phyloP scores from a whole-genome alignment of 192 early-diverging fungal species.

The Coemansia sp. region DNA sequence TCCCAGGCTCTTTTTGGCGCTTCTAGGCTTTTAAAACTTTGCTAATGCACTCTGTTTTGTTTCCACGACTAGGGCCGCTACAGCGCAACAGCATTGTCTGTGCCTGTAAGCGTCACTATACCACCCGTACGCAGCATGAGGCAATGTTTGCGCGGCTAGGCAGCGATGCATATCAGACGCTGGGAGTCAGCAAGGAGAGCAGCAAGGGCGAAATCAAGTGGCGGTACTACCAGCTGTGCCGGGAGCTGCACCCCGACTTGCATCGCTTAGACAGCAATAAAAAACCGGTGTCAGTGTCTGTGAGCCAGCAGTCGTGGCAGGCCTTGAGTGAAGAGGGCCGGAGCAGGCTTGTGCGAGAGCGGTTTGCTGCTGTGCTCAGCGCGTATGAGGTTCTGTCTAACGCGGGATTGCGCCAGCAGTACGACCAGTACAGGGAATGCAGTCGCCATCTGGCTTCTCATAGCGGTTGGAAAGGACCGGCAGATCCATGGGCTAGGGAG shows the following conservation, averaged over 20 bases:
- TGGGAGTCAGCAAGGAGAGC: slow-evolving; percentile 17
- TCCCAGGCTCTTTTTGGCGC: neutral
- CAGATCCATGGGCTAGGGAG: slow-evolving; percentile 31
- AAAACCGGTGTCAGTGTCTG: neutral
- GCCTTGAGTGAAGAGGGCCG: slow-evolving; percentile 7
- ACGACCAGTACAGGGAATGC: slow-evolving; percentile 10
- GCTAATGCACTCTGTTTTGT: neutral
- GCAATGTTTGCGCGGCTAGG: slow-evolving; percentile 18
- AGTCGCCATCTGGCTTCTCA: neutral
- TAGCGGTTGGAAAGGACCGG: neutral
- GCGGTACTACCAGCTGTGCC: slow-evolving; percentile 40
- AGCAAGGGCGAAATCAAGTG: slow-evolving; percentile 24
- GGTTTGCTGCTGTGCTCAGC: slow-evolving; percentile 15
- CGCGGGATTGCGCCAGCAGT: slow-evolving; percentile 9
- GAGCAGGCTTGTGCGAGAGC: slow-evolving; percentile 14
- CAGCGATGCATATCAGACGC: slow-evolving; percentile 20
- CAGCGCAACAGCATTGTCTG: neutral
- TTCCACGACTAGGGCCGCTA: neutral
- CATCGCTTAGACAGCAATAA: neutral
- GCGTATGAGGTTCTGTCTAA: slow-evolving; percentile 35
- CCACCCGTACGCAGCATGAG: neutral
- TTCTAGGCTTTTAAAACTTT: neutral
- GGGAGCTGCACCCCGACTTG: slow-evolving; percentile 40
- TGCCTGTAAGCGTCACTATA: neutral
- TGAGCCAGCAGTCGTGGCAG: slow-evolving; percentile 14